phyloP scores from a whole-genome alignment of 148 eudicot genomes.

The Cornus suecica region DNA sequence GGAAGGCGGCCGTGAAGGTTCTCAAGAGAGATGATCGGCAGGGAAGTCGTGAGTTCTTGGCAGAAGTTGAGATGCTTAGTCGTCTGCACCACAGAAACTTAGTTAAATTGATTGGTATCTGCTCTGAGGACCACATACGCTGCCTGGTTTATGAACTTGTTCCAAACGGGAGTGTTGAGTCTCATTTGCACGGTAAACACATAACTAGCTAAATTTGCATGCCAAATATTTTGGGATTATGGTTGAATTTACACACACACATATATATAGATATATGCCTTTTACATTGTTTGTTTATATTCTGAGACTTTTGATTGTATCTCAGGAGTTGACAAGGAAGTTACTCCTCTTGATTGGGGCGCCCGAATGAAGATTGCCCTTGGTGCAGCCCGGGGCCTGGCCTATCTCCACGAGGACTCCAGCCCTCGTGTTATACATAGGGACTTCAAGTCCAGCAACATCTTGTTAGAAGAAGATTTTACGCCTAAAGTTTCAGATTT shows the following conservation, averaged over 20 bases:
- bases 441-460: conserved; percentile 97
- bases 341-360: conserved; percentile 75
- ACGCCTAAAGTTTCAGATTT: conserved; percentile 97
- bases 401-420: conserved; percentile 96
- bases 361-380: conserved; percentile 89
- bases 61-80: conserved; percentile 97
- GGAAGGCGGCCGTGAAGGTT: conserved; percentile 85
- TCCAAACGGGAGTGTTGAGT: conserved; percentile 96
- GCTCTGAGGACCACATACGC: conserved; percentile 61
- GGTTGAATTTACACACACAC: background rate
- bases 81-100: conserved; percentile 88
- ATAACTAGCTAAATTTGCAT: background rate
- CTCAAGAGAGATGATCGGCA: conserved; percentile 81
- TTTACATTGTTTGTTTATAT: background rate
- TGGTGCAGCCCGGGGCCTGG: conserved; percentile 92
- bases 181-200: conserved; percentile 81
- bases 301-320: background rate
- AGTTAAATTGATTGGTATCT: conserved; percentile 86
- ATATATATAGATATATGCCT: background rate
- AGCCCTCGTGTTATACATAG: conserved; percentile 96
- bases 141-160: conserved; percentile 89
- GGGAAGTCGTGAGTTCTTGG: conserved; percentile 85
- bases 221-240: too few relatives aligned
- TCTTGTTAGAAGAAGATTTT: conserved; percentile 85
- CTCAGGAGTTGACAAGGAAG: conserved; percentile 65